Conservation (phyloP, 768 basidiomycete genomes). For the Gyrodon lividus region DNA sequence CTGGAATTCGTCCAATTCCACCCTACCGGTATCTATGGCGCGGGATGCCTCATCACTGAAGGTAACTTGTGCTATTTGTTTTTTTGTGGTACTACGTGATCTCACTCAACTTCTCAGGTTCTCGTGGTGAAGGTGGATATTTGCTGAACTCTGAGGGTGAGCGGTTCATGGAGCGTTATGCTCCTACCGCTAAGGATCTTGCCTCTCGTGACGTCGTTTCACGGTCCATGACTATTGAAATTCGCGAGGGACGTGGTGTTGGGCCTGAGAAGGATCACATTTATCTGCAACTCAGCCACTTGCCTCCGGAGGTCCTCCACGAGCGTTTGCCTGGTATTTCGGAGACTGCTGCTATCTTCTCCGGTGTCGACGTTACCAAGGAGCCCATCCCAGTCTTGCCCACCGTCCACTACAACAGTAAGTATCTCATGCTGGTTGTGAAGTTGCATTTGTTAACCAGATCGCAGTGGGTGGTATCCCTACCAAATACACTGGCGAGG, state of each 20-base stretch:
- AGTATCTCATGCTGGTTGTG: constrained; percentile 31
- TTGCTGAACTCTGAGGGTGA: constrained; percentile 98
- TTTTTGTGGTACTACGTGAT: constrained; percentile 1
- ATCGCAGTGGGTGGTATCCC: constrained; percentile 96
- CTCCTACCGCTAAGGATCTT: constrained; percentile 98
- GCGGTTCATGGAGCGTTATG: constrained; percentile 99
- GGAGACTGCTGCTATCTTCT: constrained; percentile 98
- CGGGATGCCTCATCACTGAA: constrained; percentile 98
- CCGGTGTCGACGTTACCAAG: constrained; percentile 99
- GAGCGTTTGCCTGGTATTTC: constrained; percentile 99
- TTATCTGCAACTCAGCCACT: constrained; percentile 94
- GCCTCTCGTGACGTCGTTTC: constrained; percentile 99
- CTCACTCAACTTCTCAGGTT: constrained; percentile 51
- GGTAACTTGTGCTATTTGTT: constrained; percentile 44
- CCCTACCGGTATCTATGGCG: constrained; percentile 98
- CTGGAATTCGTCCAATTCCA: constrained; percentile 99
- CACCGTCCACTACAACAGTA: constrained; percentile 98
- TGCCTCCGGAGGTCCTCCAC: constrained; percentile 92
- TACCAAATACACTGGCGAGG: constrained; percentile 97
- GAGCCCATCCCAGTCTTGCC: constrained; percentile 98
- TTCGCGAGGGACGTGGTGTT: constrained; percentile 98
- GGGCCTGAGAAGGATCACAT: constrained; percentile 98
- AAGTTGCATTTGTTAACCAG: constrained; percentile 13
- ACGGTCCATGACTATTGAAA: constrained; percentile 98
- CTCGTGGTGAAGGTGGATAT: constrained; percentile 99